Conservation (phyloP, 73 alveolate genomes). For the Tetrahymena malaccensis region DNA sequence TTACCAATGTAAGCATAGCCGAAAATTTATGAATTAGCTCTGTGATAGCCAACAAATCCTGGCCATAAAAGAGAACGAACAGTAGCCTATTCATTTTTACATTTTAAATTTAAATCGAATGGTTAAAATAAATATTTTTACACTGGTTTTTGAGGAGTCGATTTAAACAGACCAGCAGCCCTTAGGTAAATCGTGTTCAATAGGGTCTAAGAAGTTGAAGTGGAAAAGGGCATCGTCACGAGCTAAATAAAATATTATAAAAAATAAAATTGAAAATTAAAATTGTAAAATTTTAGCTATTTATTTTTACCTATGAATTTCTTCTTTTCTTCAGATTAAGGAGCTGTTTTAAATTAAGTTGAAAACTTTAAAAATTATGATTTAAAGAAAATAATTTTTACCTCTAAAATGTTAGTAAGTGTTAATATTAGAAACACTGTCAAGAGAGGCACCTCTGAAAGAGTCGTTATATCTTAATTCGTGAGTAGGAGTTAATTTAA, state of each 20-base stretch:
- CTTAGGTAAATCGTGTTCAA: constrained; percentile 55
- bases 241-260: constrained; percentile 36
- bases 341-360: constrained; percentile 26
- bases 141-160: constrained; percentile 64
- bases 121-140: background rate
- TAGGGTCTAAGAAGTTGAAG: constrained; percentile 66
- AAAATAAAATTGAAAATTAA: background rate
- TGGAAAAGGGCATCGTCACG: constrained; percentile 84
- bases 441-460: constrained; percentile 54
- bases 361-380: background rate
- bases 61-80: constrained; percentile 86
- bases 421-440: constrained; percentile 33
- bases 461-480: constrained; percentile 83
- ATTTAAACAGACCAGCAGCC: constrained; percentile 76
- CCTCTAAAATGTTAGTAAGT: constrained; percentile 71
- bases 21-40: constrained; percentile 56
- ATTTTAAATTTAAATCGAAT: background rate
- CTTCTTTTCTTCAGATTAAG: constrained; percentile 56
- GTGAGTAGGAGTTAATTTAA: constrained; percentile 66
- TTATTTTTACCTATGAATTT: background rate
- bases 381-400: background rate
- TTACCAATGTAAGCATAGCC: constrained; percentile 91
- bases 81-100: background rate
- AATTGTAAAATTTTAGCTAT: background rate
- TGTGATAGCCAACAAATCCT: constrained; percentile 89